Evolutionary conservation across 495 filamentous ascomycete genomes (phyloP), one percentile per base, ranked within the genome.

Genomic region (Penicillium coprophilum): DNA sequence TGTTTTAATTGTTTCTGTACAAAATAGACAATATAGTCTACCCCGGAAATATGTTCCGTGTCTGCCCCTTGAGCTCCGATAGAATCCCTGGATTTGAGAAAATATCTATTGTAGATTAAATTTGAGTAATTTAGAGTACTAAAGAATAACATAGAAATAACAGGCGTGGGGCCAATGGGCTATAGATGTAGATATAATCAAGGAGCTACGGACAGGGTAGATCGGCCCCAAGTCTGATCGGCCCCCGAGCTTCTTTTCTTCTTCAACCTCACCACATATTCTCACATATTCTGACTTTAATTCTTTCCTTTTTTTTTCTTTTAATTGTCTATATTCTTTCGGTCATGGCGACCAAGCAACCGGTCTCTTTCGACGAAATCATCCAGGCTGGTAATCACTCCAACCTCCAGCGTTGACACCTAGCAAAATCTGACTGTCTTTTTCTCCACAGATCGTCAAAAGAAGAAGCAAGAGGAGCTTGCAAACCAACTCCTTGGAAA

Each of bases 401-500:
- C 24, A 28, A 45, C 23, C 27, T 4, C 17, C 46, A 27, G 24
- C 6, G 7, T 7, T 6, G 11, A 34, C 15, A 41, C 36, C n/a
- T 32, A 17, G 17, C 2, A 40, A n/a, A 41, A 52, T 50, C 58
- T 53, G 27, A 56, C 45, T 44, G 28, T 54, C n/a, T 38, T 44
- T 41, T 50, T 20, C 27, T 59, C 30, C 55, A 20, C 24, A 87
- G 87, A 82, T 65, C 88, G 87, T 40, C 78, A 85, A 59, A 85
- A 86, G 66, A 84, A 85, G 67, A 83, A 85, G 65, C 83, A 88
- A 56, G 81, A 91, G 68, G 76, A 78, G 6, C 82, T 95, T 6
- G 90, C 90, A 39, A 82, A 84, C 38, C 77, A 84, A 59, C 85
- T 94, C 21, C 82, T 93, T 43, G 81, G 81, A 50, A 86, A 80